phyloP scores from a whole-genome alignment of 1,284 basidiomycete species.

The Pulveroboletus sp. region DNA sequence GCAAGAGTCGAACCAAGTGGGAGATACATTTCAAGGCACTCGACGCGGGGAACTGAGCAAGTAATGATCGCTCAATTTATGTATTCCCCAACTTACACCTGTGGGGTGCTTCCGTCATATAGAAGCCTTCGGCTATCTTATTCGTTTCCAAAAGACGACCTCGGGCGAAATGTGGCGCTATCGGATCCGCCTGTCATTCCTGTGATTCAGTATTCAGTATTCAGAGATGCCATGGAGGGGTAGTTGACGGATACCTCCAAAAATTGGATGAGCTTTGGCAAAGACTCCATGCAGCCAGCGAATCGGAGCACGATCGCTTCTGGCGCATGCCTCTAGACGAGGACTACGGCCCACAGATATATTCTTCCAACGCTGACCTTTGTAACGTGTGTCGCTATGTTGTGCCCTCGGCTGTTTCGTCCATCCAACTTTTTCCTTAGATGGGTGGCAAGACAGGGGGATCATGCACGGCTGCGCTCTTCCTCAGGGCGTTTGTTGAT shows the following conservation, averaged over 20 bases:
- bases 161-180: no score
- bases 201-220: no score
- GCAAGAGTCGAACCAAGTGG: constrained; percentile 5
- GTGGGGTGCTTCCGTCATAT: not conserved
- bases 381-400: constrained; percentile 59
- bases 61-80: not conserved
- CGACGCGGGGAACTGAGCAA: not conserved
- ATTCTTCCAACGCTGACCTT: constrained; percentile 76
- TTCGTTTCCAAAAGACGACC: not conserved
- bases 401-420: not conserved
- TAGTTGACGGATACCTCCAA: constrained; percentile 30
- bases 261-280: constrained; percentile 75
- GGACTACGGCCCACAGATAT: constrained; percentile 75
- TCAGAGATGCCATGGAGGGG: no score
- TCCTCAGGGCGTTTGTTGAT: constrained; percentile 80
- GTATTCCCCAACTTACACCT: not conserved
- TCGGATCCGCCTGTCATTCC: no score
- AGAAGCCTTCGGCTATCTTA: not conserved
- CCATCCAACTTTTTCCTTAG: constrained; percentile 7
- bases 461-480: constrained; percentile 80
- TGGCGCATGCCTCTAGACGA: constrained; percentile 86
- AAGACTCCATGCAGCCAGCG: constrained; percentile 66
- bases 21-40: constrained; percentile 15
- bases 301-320: constrained; percentile 74
- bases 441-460: constrained; percentile 75